A percentile compares a stretch with the other conserved stretches of the same genome.
Evolutionary conservation across 2,329 filamentous ascomycete species (phyloP).

Genomic region (Lachnellula subtilissima): DNA sequence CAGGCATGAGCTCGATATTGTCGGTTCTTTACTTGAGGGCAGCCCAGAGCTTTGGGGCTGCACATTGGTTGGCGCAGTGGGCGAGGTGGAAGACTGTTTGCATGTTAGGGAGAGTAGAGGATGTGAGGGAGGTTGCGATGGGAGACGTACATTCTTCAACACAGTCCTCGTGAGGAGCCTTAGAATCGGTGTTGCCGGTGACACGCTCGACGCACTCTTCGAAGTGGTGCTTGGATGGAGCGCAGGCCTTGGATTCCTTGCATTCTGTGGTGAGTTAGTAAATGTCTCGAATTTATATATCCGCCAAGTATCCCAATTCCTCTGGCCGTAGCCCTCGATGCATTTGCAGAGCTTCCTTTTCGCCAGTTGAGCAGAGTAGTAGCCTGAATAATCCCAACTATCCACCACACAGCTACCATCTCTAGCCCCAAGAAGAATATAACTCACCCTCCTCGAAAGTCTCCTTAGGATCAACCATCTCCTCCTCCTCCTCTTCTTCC

Average conservation of each 20-base stretch:
- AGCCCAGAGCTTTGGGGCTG: slow-evolving; percentile 92
- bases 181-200: slow-evolving; percentile 59
- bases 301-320: neutral
- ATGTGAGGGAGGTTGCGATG: neutral
- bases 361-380: neutral
- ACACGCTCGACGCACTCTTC: slow-evolving; percentile 98
- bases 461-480: slow-evolving; percentile 81
- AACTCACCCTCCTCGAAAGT: slow-evolving; percentile 85
- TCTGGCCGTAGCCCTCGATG: neutral
- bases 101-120: slow-evolving; percentile 8
- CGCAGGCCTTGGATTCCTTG: slow-evolving; percentile 78
- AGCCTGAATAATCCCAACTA: neutral
- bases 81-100: slow-evolving; percentile 93
- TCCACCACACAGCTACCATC: too few species aligned
- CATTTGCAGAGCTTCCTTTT: neutral
- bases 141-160: slow-evolving; percentile 91
- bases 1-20: slow-evolving; percentile 5
- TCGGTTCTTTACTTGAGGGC: slow-evolving; percentile 71
- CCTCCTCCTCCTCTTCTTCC: slow-evolving; percentile 66
- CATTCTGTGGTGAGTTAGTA: slow-evolving; percentile 61
- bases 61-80: slow-evolving; percentile 90
- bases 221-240: slow-evolving; percentile 91
- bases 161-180: slow-evolving; percentile 83
- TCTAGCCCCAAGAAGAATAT: neutral
- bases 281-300: slow-evolving; percentile 11